Base-by-base conservation (phyloP, 768 basidiomycete genomes). In the Pulveroboletus sp. region DNA sequence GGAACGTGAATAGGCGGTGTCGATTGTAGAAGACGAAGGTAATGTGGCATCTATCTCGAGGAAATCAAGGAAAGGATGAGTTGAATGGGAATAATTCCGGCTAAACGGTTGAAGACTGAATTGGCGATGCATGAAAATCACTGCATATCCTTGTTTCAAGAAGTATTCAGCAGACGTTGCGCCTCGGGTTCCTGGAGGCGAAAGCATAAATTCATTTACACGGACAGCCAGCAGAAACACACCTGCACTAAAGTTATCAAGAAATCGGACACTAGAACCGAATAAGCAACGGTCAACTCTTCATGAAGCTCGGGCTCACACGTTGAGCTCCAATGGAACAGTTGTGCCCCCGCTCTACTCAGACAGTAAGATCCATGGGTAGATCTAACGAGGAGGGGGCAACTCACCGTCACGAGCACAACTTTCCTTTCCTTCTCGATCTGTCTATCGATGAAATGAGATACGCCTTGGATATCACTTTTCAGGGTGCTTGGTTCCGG, bases 201-300 rank as follows among this genome's bases (percentile, higher is more conserved):
- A 47, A 35, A 40, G 45, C 38, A 39, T 46, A 32, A 50, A 43
- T 51, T 46, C 4, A 20, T 34, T 7, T 34, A 42, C 26, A 10
- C 29, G 1, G 29, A 31, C 19, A 16, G 22, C 37, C 22, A 14
- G 16, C 22, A 17, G 16, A 3, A 29, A 63, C 85, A 53, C 40
- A 89, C 93, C 93, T 51, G 96, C 95, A 69, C 93, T 96, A 71
- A 98, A 98, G 74, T 99, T 98, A 67, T 98, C 95, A 24, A 99
- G 77, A 68, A 97, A 99, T 43, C 96, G 90, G 40, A 99, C 96
- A 59, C 95, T 99, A 43, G 63, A 58, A 24, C 26, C 43, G 34
- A 36, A 42, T 64, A 27, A 65, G 60, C 54, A 50, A 57, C 3
- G 49, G 41, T 45, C 48, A 37, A 32, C 49, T 26, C 40, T 49